Evolutionary conservation across 768 basidiomycete genomes (phyloP).

Genomic region (Omphalotus guepiniiformis): DNA sequence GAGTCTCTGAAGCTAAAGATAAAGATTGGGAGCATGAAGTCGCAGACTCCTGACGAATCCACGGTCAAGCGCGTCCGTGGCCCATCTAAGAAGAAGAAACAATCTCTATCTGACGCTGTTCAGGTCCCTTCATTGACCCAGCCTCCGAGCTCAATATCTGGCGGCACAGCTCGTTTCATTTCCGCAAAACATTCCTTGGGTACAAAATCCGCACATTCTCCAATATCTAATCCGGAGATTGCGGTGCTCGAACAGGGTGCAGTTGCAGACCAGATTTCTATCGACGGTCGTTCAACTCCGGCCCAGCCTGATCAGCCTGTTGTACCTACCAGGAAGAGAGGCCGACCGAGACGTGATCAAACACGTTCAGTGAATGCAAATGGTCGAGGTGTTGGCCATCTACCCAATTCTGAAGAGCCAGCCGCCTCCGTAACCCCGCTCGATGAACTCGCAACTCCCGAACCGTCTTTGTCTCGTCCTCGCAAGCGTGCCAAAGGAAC

Average conservation of each 20-base stretch:
- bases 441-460: conserved; percentile 4
- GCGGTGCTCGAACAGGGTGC: conserved; percentile 12
- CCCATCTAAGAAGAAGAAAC: conserved; percentile 1
- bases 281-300: no score
- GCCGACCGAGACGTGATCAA: no score
- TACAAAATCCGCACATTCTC: conserved; percentile 14
- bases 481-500: conserved; percentile 3
- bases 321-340: no score
- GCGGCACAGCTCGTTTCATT: background rate
- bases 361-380: no score
- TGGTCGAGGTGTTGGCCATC: no score
- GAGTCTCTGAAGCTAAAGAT: background rate
- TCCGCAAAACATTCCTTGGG: background rate
- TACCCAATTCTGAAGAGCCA: background rate
- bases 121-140: background rate
- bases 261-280: conserved; percentile 10
- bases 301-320: no score
- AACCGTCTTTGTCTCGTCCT: background rate
- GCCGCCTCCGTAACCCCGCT: conserved; percentile 1
- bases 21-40: no score
- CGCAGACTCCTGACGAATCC: background rate
- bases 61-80: background rate
- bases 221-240: conserved; percentile 27
- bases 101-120: background rate
- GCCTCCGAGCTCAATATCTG: background rate